phyloP scores from a whole-genome alignment of 768 basidiomycete species.

The Boletales sp. region DNA sequence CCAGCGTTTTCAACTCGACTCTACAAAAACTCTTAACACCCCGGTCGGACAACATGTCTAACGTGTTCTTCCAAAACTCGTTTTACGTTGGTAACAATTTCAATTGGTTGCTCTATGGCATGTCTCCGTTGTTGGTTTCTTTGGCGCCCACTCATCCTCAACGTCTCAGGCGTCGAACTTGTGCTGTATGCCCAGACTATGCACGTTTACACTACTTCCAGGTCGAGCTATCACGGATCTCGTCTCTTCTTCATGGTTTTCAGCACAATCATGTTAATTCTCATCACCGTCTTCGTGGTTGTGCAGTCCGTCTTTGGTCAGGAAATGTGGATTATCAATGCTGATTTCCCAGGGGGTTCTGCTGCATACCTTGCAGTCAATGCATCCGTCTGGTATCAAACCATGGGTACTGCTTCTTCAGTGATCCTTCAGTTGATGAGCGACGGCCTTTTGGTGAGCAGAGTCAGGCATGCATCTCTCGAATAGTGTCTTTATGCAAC shows the following conservation, averaged over 20 bases:
- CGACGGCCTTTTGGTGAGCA: slow-evolving; percentile 33
- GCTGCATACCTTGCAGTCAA: slow-evolving; percentile 26
- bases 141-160: too few species aligned
- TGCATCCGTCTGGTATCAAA: slow-evolving; percentile 21
- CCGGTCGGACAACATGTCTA: neutral
- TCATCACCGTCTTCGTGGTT: slow-evolving; percentile 26
- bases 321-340: slow-evolving; percentile 32
- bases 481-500: neutral
- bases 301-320: slow-evolving; percentile 19
- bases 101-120: slow-evolving; percentile 14
- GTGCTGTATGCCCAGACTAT: slow-evolving; percentile 13
- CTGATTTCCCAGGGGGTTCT: slow-evolving; percentile 31
- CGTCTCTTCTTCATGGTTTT: slow-evolving; percentile 10
- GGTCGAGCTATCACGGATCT: neutral
- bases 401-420: slow-evolving; percentile 24
- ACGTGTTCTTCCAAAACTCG: slow-evolving; percentile 13
- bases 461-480: neutral
- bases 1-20: neutral
- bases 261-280: slow-evolving; percentile 15
- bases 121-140: neutral
- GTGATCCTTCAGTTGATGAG: slow-evolving; percentile 28
- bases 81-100: slow-evolving; percentile 14
- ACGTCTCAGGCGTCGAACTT: slow-evolving; percentile 8
- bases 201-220: neutral
- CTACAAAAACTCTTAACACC: too few species aligned